Evolutionary conservation across 2,329 filamentous ascomycete species (phyloP), one percentile per base, ranked within the genome.

Genomic region (Aureobasidium leucospermi): DNA sequence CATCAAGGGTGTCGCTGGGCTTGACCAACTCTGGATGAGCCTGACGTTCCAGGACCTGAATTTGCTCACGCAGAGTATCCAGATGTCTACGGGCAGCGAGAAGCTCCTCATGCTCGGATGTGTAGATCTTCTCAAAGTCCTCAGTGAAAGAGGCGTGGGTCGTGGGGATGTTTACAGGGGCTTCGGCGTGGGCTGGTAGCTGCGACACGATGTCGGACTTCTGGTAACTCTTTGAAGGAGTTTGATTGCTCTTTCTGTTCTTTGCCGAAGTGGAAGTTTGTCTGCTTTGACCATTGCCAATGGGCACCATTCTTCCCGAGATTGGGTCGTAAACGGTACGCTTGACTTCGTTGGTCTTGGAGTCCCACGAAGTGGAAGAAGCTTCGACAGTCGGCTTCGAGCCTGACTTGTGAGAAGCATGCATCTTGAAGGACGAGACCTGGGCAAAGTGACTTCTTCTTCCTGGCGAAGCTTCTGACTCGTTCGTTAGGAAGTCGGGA

Each of bases 271-370:
- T 31, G 16, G 53, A 39, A 28, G 31, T 15, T 1, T 46, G 31
- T 55, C n/a, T 42, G 39, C 16, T 48, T 64, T 65, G 23, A 66
- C 64, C 32, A 57, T 28, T 23, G 42, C 56, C n/a, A 46, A 49
- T 29, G 15, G 62, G 45, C 0, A 73, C 66, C 71, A 73, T 74
- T 10, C 71, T 68, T 28, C 70, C 71, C 6, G 69, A 67, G 23
- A 74, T 68, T 5, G 73, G 73, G 61, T 74, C 72, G 60, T 73
- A 74, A 60, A 69, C 67, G 46, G 61, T 70, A 11, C 60, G 65
- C 45, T 62, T 66, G n/a, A 63, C 65, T 51, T 68, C 43, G 36
- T 66, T 66, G 8, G 68, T 67, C 11, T 62, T 56, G 8, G 70
- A 69, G 61, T 71, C 67, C 70, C 70, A 71, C 45, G 69, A 68